phyloP scores from a whole-genome alignment of 345 rosid species.

The Camelina laxa region DNA sequence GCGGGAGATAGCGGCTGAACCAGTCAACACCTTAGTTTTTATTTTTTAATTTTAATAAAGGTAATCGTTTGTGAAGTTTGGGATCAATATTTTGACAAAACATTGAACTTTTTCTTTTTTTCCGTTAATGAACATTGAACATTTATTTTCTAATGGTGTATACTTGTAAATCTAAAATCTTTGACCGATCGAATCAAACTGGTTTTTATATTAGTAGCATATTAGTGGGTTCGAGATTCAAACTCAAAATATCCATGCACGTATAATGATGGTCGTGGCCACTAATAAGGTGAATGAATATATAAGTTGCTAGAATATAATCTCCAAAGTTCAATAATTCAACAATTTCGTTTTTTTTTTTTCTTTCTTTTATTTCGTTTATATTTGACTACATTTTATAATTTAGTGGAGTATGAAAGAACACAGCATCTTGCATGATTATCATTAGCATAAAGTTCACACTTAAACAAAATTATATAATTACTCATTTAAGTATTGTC shows the following conservation, averaged over 20 bases:
- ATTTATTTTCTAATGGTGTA: background rate
- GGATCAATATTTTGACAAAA: too few species aligned
- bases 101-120: background rate
- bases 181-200: background rate
- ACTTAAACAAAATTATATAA: background rate
- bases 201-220: background rate
- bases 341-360: background rate
- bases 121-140: background rate
- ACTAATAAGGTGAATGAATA: constrained; percentile 1
- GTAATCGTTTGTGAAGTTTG: too few species aligned
- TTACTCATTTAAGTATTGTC: background rate
- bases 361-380: background rate
- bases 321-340: constrained; percentile 7
- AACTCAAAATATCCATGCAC: constrained; percentile 10
- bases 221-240: constrained; percentile 21
- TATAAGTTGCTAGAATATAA: constrained; percentile 7
- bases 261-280: constrained; percentile 33
- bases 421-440: constrained; percentile 26
- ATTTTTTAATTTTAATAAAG: too few species aligned
- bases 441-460: background rate
- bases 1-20: too few species aligned
- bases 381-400: background rate
- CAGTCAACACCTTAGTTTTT: too few species aligned
- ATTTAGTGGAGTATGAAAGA: constrained; percentile 21
- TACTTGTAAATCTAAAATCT: background rate